phyloP scores from a whole-genome alignment of 495 filamentous ascomycete species.

The Astrocystis sublimbata region DNA sequence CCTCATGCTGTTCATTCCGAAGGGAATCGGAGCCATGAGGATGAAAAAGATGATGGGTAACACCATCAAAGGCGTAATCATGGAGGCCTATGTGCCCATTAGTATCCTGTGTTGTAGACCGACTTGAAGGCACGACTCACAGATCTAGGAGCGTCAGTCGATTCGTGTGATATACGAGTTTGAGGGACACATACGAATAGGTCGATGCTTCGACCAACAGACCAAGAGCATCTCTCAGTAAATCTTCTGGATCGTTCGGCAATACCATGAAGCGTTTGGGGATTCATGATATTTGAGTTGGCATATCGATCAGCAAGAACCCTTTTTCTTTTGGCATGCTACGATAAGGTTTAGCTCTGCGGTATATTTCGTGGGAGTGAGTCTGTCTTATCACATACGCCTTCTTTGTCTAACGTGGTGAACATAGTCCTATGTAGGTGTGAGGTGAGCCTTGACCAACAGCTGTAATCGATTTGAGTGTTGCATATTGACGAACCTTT shows the following conservation, averaged over 20 bases:
- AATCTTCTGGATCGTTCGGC: constrained; percentile 55
- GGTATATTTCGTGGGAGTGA: neutral
- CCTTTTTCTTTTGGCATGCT: constrained; percentile 62
- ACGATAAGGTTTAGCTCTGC: constrained; percentile 1
- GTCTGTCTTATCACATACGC: constrained; percentile 44
- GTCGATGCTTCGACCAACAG: constrained; percentile 50
- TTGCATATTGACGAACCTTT: constrained; percentile 39
- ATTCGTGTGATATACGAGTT: neutral
- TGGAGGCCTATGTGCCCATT: constrained; percentile 42
- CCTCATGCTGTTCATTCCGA: constrained; percentile 47
- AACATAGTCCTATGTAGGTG: constrained; percentile 55
- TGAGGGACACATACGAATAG: constrained; percentile 51
- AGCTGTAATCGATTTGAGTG: neutral
- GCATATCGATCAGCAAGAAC: constrained; percentile 65
- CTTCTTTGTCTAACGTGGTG: constrained; percentile 57
- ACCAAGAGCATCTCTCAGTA: constrained; percentile 48
- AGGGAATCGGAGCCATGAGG: constrained; percentile 62
- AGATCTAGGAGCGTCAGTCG: constrained; percentile 20
- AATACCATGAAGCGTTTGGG: constrained; percentile 54
- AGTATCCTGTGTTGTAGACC: constrained; percentile 3
- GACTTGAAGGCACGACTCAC: neutral
- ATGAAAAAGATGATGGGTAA: constrained; percentile 65
- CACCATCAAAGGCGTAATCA: constrained; percentile 66
- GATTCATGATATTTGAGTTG: constrained; percentile 62
- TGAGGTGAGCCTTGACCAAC: constrained; percentile 16